These are phyloP conservation scores for Karstenula rhodostoma DNA, from an alignment of 2,329 filamentous ascomycete species.

Conservation along the genomic window DNA sequence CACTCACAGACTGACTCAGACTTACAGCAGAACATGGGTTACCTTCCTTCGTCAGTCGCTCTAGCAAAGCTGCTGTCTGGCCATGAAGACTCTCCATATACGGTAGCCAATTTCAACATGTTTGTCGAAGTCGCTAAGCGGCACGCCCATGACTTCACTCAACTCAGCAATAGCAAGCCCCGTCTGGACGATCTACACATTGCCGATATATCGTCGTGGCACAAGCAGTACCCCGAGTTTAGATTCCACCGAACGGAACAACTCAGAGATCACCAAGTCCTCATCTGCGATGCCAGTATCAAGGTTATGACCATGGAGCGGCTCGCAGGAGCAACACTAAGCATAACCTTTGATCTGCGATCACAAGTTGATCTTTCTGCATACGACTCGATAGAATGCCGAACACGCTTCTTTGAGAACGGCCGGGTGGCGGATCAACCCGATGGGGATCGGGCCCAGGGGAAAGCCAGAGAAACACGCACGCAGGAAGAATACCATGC, in stretches of 20 bases:
- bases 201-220: slow-evolving; percentile 43
- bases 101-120: slow-evolving; percentile 50
- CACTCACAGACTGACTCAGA: slow-evolving; percentile 22
- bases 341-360: slow-evolving; percentile 43
- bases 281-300: slow-evolving; percentile 53
- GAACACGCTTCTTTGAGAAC: slow-evolving; percentile 46
- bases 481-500: slow-evolving; percentile 31
- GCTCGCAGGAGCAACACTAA: slow-evolving; percentile 41
- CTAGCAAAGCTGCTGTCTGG: slow-evolving; percentile 19
- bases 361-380: slow-evolving; percentile 42
- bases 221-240: slow-evolving; percentile 44
- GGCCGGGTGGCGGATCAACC: slow-evolving; percentile 32
- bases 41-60: slow-evolving; percentile 27
- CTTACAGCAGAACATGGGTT: slow-evolving; percentile 27
- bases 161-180: slow-evolving; percentile 40
- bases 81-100: slow-evolving; percentile 27
- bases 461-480: slow-evolving; percentile 32
- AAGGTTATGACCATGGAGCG: slow-evolving; percentile 51
- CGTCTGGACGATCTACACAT: slow-evolving; percentile 41
- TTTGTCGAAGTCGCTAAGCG: slow-evolving; percentile 48
- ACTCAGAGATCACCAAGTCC: slow-evolving; percentile 40
- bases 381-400: slow-evolving; percentile 42
- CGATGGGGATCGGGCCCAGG: slow-evolving; percentile 20
- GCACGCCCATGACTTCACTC: slow-evolving; percentile 51
- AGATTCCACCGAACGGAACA: slow-evolving; percentile 34